Base-by-base conservation (phyloP, 78 protist genomes). In the Dictyostelium intermedium region DNA sequence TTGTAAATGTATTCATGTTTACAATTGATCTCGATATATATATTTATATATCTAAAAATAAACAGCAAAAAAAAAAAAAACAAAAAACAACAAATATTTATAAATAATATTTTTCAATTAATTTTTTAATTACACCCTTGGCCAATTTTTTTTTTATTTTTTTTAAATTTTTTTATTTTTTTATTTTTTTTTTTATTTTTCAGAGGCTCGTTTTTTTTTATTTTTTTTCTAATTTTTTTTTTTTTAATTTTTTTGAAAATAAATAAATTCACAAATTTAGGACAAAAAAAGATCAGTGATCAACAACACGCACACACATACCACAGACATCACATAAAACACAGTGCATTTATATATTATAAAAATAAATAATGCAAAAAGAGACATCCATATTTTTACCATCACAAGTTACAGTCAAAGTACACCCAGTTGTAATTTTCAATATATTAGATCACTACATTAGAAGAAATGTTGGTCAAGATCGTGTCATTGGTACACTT, bases 401-500 rank as follows among this genome's bases (percentile, higher is more conserved):
- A 78, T 32, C 50, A 16, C 94, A 89, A 70, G 74, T 70, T 32
- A 81, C 60, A 14, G 87, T 89, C 7, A 83, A 84, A 63, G 91
- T 95, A 30, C 97, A 95, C 27, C 97, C 97, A 70, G 91, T 95
- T 37, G 97, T 95, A 16, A 77, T 95, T 39, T 95, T 89, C 47
- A 91, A 87, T 80, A 91, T 95, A 14, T 43, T 95, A 47, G 97
- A 95, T 61, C 95, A 91, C n/a, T 95, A 82, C 32, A 91, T 86
- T n/a, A 63, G 97, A 74, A 95, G 97, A 85, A 60, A 84, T 45
- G 95, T 37, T 47, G 95, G 92, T 56, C 92, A 89, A 82, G 91
- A 84, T 72, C 84, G 97, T 84, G 95, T 95, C 25, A 86, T 95
- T 73, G 97, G 97, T 84, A 95, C 97, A 25, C 70, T 95, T 32